Evolutionary conservation across 2,329 filamentous ascomycete species (phyloP).

Genomic region (Ophiocordyceps sinensis): DNA sequence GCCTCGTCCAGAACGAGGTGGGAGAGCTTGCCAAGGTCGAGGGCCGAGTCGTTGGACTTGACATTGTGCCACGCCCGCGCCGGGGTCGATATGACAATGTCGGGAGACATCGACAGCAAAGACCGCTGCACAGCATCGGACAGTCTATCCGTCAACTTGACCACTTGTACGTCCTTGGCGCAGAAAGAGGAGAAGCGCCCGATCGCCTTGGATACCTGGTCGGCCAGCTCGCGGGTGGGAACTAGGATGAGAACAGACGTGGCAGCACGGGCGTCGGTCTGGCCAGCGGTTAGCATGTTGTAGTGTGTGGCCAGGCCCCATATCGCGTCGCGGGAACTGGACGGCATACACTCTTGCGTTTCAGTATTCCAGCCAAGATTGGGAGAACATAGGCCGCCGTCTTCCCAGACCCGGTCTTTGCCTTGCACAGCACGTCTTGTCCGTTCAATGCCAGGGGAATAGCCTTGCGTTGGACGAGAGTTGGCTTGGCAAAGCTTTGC

Average conservation of each 20-base stretch:
- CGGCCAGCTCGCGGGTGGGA: constrained; percentile 84
- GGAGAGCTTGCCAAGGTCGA: constrained; percentile 57
- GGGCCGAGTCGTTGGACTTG: constrained; percentile 44
- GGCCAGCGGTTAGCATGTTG: constrained; percentile 3
- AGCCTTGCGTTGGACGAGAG: constrained; percentile 73
- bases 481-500: constrained; percentile 74
- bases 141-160: constrained; percentile 83
- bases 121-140: constrained; percentile 80
- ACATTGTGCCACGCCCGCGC: constrained; percentile 69
- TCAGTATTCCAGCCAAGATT: constrained; percentile 71
- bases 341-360: constrained; percentile 49
- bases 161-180: constrained; percentile 64
- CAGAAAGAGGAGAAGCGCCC: constrained; percentile 70
- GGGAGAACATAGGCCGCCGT: constrained; percentile 92
- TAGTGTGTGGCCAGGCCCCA: background rate
- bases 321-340: too few species aligned
- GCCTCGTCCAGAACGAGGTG: constrained; percentile 88
- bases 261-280: constrained; percentile 35
- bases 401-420: constrained; percentile 92
- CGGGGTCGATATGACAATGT: constrained; percentile 84
- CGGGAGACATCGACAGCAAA: constrained; percentile 70
- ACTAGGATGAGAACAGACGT: constrained; percentile 80
- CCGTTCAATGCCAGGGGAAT: constrained; percentile 82
- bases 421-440: constrained; percentile 79
- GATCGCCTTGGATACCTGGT: constrained; percentile 72